phyloP scores from a whole-genome alignment of 106 monocot genomes.

The Acorus gramineus region DNA sequence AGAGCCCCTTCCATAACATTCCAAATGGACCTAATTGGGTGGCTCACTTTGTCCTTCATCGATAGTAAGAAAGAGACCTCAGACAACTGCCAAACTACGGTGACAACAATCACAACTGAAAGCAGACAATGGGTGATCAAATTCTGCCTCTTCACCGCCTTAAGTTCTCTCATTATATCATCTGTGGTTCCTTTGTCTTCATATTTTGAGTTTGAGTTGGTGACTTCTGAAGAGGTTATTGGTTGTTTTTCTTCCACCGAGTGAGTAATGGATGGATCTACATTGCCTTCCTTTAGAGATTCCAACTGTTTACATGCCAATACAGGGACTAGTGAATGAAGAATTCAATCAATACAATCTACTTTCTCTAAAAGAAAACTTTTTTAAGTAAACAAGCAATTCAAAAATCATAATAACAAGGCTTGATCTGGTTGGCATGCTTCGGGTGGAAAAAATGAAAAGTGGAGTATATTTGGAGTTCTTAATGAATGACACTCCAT shows the following conservation, averaged over 20 bases:
- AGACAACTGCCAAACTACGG: slow-evolving; percentile 33
- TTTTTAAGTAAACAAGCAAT: background rate
- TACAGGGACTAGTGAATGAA: no score
- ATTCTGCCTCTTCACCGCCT: slow-evolving; percentile 48
- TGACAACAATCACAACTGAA: slow-evolving; percentile 29
- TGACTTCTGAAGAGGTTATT: no score
- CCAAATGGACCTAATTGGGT: slow-evolving; percentile 30
- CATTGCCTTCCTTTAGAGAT: slow-evolving; percentile 3
- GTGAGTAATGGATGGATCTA: background rate
- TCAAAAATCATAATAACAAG: background rate
- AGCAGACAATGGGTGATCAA: slow-evolving; percentile 52
- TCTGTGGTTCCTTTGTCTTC: slow-evolving; percentile 1
- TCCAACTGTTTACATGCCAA: slow-evolving; percentile 11
- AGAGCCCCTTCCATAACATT: slow-evolving; percentile 18
- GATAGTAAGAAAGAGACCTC: slow-evolving; percentile 34
- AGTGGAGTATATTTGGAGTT: no score
- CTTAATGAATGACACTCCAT: no score
- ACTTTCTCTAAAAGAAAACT: no score
- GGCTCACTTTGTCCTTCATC: slow-evolving; percentile 26
- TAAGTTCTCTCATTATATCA: slow-evolving; percentile 39
- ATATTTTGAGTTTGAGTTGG: no score
- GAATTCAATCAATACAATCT: no score
- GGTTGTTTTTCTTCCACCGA: background rate
- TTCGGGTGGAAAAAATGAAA: no score
- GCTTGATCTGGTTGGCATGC: no score